Evolutionary conservation across 129 eudicot genomes (phyloP).

Genomic region (Lactuca saligna): DNA sequence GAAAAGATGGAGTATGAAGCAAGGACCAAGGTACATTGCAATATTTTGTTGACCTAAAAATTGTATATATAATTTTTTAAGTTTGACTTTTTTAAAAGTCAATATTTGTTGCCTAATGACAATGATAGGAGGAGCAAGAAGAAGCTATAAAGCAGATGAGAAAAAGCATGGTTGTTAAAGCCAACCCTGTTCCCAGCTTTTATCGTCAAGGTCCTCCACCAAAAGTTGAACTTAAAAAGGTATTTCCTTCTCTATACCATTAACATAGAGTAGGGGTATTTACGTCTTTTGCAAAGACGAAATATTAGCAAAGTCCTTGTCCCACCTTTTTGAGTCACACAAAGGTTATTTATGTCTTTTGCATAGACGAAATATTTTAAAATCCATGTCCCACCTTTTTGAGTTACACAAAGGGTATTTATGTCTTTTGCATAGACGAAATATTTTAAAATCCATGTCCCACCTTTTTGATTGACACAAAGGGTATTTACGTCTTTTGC

Average conservation of each 20-base stretch:
- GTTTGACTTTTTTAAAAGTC: conserved; percentile 4
- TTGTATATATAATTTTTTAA: not conserved
- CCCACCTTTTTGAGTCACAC: no score
- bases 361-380: no score
- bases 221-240: conserved; percentile 92
- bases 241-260: conserved; percentile 22
- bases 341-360: no score
- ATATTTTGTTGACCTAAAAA: not conserved
- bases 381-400: no score
- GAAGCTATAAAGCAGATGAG: conserved; percentile 86
- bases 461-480: no score
- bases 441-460: no score
- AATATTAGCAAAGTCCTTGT: no score
- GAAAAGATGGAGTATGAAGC: conserved; percentile 87
- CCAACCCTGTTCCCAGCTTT: conserved; percentile 93
- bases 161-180: conserved; percentile 76
- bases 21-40: conserved; percentile 67
- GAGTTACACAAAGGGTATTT: no score
- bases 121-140: conserved; percentile 81
- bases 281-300: no score
- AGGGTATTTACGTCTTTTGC: no score
- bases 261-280: not conserved
- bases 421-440: no score
- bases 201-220: conserved; percentile 94
- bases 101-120: conserved; percentile 7